Conservation (phyloP, 768 basidiomycete species). For the Pholiota microspora region DNA sequence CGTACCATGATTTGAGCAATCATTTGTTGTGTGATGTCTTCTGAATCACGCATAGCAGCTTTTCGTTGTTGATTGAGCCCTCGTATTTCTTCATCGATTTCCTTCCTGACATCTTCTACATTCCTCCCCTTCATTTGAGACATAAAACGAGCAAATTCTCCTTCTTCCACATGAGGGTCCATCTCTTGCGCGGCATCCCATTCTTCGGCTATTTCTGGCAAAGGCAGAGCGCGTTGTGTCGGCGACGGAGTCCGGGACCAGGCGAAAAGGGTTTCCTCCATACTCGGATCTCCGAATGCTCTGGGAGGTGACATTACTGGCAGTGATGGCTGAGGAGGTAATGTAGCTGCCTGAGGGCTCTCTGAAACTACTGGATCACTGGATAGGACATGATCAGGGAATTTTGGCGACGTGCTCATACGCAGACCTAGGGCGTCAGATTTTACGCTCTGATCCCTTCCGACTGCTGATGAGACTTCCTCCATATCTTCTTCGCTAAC, state of each 20-base stretch:
- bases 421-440: background rate
- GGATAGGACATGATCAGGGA: background rate
- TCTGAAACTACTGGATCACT: background rate
- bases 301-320: background rate
- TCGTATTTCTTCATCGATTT: conserved; percentile 91
- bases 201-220: conserved; percentile 27
- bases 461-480: conserved; percentile 23
- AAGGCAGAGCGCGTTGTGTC: conserved; percentile 19
- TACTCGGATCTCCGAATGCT: background rate
- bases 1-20: conserved; percentile 76
- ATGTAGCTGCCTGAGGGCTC: background rate
- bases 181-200: conserved; percentile 90
- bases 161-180: conserved; percentile 74
- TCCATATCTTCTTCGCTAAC: conserved; percentile 41
- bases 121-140: conserved; percentile 89
- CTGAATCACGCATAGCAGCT: conserved; percentile 88
- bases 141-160: conserved; percentile 90
- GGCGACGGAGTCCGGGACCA: conserved; percentile 29
- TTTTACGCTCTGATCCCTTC: background rate
- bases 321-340: background rate
- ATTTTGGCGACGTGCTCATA: background rate
- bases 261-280: conserved; percentile 20
- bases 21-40: conserved; percentile 96
- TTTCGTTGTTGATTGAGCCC: conserved; percentile 80
- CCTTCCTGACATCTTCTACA: conserved; percentile 74